These are phyloP conservation scores for Rhodocollybia butyracea DNA, from an alignment of 768 basidiomycete genomes.

Conservation along the genomic window DNA sequence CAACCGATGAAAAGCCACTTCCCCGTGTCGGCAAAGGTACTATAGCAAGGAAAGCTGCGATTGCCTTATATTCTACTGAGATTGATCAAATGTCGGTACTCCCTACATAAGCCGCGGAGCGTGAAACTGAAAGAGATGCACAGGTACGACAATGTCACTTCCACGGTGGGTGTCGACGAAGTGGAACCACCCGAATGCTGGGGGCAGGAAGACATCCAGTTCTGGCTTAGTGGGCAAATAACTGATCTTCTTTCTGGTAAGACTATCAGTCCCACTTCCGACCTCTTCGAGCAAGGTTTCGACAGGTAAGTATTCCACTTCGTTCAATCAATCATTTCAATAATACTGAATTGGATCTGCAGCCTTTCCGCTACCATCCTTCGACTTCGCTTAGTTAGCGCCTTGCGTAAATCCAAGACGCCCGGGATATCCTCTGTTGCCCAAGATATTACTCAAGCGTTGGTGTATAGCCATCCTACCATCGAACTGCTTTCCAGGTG, in stretches of 20 bases:
- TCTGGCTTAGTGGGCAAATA: not conserved
- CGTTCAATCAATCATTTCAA: not conserved
- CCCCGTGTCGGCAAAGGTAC: constrained; percentile 47
- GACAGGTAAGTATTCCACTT: not conserved
- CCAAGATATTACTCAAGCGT: not conserved
- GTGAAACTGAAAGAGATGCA: not conserved
- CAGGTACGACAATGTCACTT: not conserved
- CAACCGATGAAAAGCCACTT: constrained; percentile 34
- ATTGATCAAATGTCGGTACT: constrained; percentile 41
- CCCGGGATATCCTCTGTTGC: not conserved
- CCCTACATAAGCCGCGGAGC: too few relatives aligned
- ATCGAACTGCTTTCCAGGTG: not conserved
- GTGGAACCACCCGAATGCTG: not conserved
- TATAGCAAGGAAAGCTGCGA: constrained; percentile 38
- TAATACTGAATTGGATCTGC: not conserved
- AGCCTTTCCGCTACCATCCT: not conserved
- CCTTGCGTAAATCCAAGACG: not conserved
- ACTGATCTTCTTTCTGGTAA: not conserved
- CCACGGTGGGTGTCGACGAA: not conserved
- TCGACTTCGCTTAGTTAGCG: not conserved
- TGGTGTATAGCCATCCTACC: not conserved
- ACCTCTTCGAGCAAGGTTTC: not conserved
- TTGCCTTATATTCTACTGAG: constrained; percentile 41
- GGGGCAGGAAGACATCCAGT: not conserved
- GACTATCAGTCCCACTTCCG: not conserved